Evolutionary conservation across 441 rosid genomes (phyloP), one percentile per base, ranked within the genome.

Genomic region (Theobroma grandiflorum): DNA sequence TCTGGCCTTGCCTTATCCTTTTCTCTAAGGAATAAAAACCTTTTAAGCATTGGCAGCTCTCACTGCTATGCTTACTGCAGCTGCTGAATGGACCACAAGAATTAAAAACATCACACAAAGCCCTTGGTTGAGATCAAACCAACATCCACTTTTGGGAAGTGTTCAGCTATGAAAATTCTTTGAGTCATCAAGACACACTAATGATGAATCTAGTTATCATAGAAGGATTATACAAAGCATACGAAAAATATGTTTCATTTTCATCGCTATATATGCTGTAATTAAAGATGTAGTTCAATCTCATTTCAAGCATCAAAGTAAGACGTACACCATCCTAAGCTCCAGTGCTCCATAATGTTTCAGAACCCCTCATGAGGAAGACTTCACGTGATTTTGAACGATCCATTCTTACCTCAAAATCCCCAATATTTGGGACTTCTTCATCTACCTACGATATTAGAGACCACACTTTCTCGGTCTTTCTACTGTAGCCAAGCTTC

Each of bases 181-280:
- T 1, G 3, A 80, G 2, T 6, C 20, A 38, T 73, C 82, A 78
- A 8, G 38, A 22, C 3, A 53, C n/a, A 14, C 53, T 38, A 0
- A 74, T 7, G 3, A 74, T 2, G 47, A 3, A 63, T 79, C 82
- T 64, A 40, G 11, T 26, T 40, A 62, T 42, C 14, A 22, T 0
- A 16, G 2, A 4, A 26, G 57, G 9, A 73, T 73, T 42, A 40
- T 16, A 22, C 18, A 72, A 6, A 4, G 78, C 64, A 20, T 64
- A 73, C 8, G 40, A 64, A 69, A 79, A 79, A 26, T 79, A 79
- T 33, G 82, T 73, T 62, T 74, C 73, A 53, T 74, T 74, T 79
- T 79, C 78, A 55, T 73, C 49, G 3, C 18, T 55, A 18, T 73
- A 18, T 43, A 79, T 31, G n/a, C 40, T 79, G 75, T 38, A 79